A percentile compares a stretch with the other conserved stretches of the same genome.
phyloP scores from a whole-genome alignment of 2,329 filamentous ascomycete genomes.

The Taxawa tesnikishii region DNA sequence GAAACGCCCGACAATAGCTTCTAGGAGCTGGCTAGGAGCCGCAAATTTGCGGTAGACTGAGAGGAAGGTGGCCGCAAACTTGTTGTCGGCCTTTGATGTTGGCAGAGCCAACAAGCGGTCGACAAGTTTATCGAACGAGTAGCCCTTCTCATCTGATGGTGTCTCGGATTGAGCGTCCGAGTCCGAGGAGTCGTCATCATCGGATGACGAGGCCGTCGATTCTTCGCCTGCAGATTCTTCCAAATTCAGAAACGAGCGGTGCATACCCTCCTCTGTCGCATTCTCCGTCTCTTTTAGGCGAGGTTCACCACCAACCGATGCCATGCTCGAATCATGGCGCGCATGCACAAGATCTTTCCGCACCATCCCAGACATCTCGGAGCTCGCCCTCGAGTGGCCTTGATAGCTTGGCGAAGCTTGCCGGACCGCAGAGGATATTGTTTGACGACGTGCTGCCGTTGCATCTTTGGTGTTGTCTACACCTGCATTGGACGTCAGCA shows the following conservation, averaged over 20 bases:
- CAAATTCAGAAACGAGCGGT: conserved; percentile 49
- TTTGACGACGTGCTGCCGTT: conserved; percentile 3
- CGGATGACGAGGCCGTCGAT: conserved; percentile 41
- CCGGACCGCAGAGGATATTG: conserved; percentile 3
- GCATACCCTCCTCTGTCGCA: conserved; percentile 29
- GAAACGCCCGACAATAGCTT: conserved; percentile 64
- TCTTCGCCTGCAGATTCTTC: conserved; percentile 54
- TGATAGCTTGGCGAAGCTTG: conserved; percentile 17
- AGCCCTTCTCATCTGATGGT: conserved; percentile 46
- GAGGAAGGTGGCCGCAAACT: conserved; percentile 80
- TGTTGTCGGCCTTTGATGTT: conserved; percentile 75
- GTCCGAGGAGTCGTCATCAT: conserved; percentile 41
- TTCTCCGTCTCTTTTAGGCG: conserved; percentile 14
- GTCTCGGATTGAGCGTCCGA: conserved; percentile 8
- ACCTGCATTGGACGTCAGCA: too few relatives aligned
- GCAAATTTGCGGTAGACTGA: conserved; percentile 92
- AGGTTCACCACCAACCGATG: conserved; percentile 20
- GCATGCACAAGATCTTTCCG: conserved; percentile 15
- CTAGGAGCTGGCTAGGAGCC: conserved; percentile 64
- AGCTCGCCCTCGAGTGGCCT: conserved; percentile 34
- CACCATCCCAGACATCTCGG: conserved; percentile 27
- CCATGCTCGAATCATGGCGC: conserved; percentile 20
- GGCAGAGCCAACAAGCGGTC: conserved; percentile 75
- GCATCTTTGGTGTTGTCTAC: conserved; percentile 1
- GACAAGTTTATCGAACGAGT: conserved; percentile 46